Evolutionary conservation across 2,329 filamentous ascomycete genomes (phyloP).

Genomic region (Gnomoniopsis sp.): DNA sequence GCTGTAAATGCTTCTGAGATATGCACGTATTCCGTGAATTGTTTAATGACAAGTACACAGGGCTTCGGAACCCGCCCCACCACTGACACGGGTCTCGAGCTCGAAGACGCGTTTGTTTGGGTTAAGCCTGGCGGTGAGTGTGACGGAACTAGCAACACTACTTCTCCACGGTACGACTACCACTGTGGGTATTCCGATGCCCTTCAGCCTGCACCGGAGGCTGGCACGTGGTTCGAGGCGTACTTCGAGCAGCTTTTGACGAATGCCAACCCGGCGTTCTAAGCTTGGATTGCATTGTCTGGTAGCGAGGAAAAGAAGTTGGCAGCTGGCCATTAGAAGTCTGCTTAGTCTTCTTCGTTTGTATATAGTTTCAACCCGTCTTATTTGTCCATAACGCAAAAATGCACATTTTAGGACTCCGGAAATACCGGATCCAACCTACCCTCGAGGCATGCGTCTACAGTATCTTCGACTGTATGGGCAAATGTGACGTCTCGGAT

Average conservation of each 20-base stretch:
- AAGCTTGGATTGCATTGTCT: not conserved
- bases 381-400: not conserved
- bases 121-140: slow-evolving; percentile 65
- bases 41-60: too few species aligned
- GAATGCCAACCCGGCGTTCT: slow-evolving; percentile 54
- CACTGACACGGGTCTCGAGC: slow-evolving; percentile 54
- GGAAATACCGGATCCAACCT: slow-evolving; percentile 31
- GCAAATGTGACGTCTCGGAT: slow-evolving; percentile 40
- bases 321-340: not conserved
- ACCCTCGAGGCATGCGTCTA: slow-evolving; percentile 30
- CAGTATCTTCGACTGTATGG: slow-evolving; percentile 25
- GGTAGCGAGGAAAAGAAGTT: too few species aligned
- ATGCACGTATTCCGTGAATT: too few species aligned
- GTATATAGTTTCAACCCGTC: not conserved
- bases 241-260: slow-evolving; percentile 56
- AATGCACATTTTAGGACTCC: not conserved
- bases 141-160: slow-evolving; percentile 46
- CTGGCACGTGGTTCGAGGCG: slow-evolving; percentile 64
- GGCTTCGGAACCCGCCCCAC: slow-evolving; percentile 64
- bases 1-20: too few species aligned
- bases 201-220: slow-evolving; percentile 64
- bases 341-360: not conserved
- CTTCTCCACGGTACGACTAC: slow-evolving; percentile 47
- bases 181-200: slow-evolving; percentile 51
- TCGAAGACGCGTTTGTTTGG: slow-evolving; percentile 67